A percentile compares a stretch with the other conserved stretches of the same genome.
phyloP scores from a whole-genome alignment of 2,329 filamentous ascomycete species.

The Dothideomycetes sp. region DNA sequence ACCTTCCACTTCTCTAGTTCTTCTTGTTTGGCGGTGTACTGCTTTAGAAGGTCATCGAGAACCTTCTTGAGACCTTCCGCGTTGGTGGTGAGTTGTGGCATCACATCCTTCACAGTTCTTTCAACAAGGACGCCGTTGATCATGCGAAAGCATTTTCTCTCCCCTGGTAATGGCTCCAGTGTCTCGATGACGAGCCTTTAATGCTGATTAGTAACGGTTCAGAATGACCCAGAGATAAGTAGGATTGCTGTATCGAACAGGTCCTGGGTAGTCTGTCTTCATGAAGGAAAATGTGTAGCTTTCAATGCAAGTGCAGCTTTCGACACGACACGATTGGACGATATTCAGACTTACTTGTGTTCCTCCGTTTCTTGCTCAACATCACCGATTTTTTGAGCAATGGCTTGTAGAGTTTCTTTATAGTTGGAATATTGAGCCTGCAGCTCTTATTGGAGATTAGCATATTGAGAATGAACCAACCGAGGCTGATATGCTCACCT shows the following conservation, averaged over 20 bases:
- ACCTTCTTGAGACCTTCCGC: slow-evolving; percentile 90
- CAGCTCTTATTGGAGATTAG: slow-evolving; percentile 47
- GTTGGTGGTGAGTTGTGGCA: slow-evolving; percentile 85
- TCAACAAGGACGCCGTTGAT: slow-evolving; percentile 96
- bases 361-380: slow-evolving; percentile 96
- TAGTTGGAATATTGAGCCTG: slow-evolving; percentile 70
- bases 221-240: neutral
- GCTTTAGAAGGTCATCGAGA: slow-evolving; percentile 85
- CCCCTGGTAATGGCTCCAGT: slow-evolving; percentile 64
- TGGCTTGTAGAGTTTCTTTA: slow-evolving; percentile 70
- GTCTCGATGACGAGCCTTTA: slow-evolving; percentile 86
- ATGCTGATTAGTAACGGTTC: neutral
- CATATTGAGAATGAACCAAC: neutral
- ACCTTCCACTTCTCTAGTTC: slow-evolving; percentile 99
- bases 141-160: slow-evolving; percentile 97
- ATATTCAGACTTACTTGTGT: slow-evolving; percentile 82
- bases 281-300: no score
- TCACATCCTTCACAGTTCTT: slow-evolving; percentile 82
- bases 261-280: no score
- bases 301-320: no score
- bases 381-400: slow-evolving; percentile 93
- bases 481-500: slow-evolving; percentile 35
- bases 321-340: no score
- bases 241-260: no score
- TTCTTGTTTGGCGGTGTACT: slow-evolving; percentile 88